A percentile compares a stretch with the other conserved stretches of the same genome.
Conservation (phyloP, 1,284 basidiomycete species). For the Puccinia triticina region DNA sequence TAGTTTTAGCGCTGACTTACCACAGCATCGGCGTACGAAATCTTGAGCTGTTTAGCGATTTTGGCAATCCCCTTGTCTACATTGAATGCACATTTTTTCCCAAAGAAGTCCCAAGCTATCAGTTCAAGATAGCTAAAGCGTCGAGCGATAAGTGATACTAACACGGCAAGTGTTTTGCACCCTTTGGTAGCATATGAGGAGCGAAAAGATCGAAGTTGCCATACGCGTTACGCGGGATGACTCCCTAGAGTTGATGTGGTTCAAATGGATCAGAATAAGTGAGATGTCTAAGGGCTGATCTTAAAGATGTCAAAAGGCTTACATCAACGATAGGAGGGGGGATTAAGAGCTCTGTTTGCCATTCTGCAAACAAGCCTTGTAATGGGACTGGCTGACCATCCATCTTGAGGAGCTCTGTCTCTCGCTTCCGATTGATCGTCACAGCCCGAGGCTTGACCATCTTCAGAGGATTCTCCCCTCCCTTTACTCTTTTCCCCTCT, state of each 20-base stretch:
- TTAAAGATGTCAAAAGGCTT: conserved; percentile 1
- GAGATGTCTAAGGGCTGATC: not conserved
- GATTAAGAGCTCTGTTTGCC: conserved; percentile 80
- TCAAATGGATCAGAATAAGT: not conserved
- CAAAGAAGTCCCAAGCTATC: not conserved
- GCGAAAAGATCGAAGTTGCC: conserved; percentile 97
- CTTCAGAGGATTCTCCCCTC: conserved; percentile 78
- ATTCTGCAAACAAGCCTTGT: conserved; percentile 83
- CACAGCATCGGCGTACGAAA: conserved; percentile 92
- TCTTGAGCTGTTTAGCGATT: conserved; percentile 80
- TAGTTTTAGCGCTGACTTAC: conserved; percentile 63
- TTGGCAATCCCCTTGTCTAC: conserved; percentile 76
- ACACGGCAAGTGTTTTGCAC: conserved; percentile 83
- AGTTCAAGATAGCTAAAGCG: not conserved
- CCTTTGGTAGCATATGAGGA: conserved; percentile 87
- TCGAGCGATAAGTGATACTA: not conserved
- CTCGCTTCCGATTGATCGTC: conserved; percentile 79
- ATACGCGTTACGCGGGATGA: conserved; percentile 90
- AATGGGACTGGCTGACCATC: conserved; percentile 68
- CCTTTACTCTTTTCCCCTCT: conserved; percentile 72
- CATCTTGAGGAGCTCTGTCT: conserved; percentile 73
- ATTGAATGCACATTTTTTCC: not conserved
- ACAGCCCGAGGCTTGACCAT: conserved; percentile 82
- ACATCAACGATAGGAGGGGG: conserved; percentile 79
- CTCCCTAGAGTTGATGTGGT: conserved; percentile 67